Base-by-base conservation (phyloP, 306 rosid species). In the Dalbergia cochinchinensis region DNA sequence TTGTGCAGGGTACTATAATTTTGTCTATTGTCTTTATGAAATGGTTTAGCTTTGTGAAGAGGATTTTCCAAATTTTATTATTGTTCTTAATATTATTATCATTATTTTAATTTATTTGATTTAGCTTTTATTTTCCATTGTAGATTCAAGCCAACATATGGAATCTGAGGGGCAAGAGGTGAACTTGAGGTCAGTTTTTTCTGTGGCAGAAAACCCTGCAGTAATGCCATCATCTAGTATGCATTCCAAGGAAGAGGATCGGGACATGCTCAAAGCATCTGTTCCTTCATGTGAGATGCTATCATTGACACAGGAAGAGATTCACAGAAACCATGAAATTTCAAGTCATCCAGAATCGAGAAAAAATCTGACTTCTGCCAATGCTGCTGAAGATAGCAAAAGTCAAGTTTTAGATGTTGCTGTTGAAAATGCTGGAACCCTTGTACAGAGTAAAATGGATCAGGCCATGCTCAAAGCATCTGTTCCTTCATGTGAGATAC, bases 131-230 rank as follows among this genome's bases (percentile, higher is more conserved):
- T 80, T 63, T 83, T 80, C 79, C 71, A 8, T 48, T 78, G 73
- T 91, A 91, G 97, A 85, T 86, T 84, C 47, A 14, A 67, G 88
- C 82, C 86, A 65, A 51, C 81, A 73, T 33, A 63, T 83, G 87
- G 89, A 83, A 37, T 71, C 73, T 65, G 75, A 80, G 80, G 87
- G 74, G 70, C 75, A 48, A 73, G 87, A 83, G 14, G 81, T 79
- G 80, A 80, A 74, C 69, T 68, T 79, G 72, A 80, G 66, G 77
- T 77, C 85, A 35, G 84, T 80, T 78, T 86, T 86, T 72, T 76
- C 71, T 14, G 57, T 79, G 26, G 61, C 71, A 34, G 90, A 79
- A 78, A 88, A 84, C 19, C 65, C 72, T 71, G 85, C 74, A 64
- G 82, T 76, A 58, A 81, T 59, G 78, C 68, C 42, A 14, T 69